Conservation (phyloP, 2,329 filamentous ascomycete genomes). For the Pochonia chlamydosporia region DNA sequence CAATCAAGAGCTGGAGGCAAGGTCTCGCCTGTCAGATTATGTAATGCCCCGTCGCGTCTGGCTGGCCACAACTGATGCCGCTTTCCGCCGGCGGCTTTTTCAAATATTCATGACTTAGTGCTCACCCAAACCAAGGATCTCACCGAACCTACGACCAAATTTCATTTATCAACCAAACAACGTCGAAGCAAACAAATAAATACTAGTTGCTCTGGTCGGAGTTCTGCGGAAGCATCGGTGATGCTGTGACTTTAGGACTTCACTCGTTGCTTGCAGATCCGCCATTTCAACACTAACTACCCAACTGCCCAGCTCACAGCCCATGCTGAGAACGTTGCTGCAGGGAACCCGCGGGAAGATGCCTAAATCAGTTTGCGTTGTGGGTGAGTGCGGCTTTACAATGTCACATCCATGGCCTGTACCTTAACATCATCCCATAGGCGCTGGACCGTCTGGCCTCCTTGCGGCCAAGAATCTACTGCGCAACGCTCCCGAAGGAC, state of each 20-base stretch:
- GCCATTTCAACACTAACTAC: neutral
- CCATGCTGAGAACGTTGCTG: neutral
- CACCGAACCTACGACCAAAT: too few species aligned
- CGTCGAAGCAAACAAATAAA: too few species aligned
- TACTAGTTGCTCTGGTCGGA: too few species aligned
- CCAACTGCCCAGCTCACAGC: neutral
- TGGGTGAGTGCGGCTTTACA: conserved; percentile 23
- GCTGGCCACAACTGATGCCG: too few species aligned
- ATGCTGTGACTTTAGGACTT: neutral
- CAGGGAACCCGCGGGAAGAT: conserved; percentile 16
- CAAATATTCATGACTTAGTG: too few species aligned
- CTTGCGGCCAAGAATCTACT: conserved; percentile 69
- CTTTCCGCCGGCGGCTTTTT: too few species aligned
- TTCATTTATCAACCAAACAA: too few species aligned
- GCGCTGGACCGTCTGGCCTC: conserved; percentile 63
- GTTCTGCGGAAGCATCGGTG: neutral
- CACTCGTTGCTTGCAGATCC: neutral
- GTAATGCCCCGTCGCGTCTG: too few species aligned
- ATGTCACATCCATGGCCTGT: neutral
- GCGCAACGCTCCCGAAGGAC: conserved; percentile 44
- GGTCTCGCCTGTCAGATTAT: too few species aligned
- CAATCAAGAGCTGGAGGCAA: too few species aligned
- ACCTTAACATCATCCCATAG: conserved; percentile 29
- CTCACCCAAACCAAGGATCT: too few species aligned
- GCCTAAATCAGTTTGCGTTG: conserved; percentile 35